Evolutionary conservation across 345 rosid species (phyloP).

Genomic region (Bruguiera parviflora): DNA sequence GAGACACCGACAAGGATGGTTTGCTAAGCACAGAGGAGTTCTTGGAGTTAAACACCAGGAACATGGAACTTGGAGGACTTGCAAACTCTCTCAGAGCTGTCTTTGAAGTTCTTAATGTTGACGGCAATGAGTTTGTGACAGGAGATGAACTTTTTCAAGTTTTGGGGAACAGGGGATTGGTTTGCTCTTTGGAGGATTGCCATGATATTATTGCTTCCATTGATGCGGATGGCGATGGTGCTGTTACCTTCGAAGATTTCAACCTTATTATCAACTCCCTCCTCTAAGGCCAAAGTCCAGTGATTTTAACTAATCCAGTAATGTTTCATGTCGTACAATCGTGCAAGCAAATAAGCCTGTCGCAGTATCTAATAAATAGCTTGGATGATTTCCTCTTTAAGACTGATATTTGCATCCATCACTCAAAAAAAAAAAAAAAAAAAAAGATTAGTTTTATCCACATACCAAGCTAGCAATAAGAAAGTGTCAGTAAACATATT

Average conservation of each 20-base stretch:
- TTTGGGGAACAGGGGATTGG: constrained; percentile 21
- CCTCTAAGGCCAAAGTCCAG: constrained; percentile 12
- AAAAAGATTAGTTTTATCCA: too few relatives aligned
- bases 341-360: not conserved
- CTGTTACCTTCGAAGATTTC: constrained; percentile 40
- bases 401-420: too few relatives aligned
- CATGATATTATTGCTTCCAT: constrained; percentile 38
- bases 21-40: constrained; percentile 53
- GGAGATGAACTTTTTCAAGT: constrained; percentile 39
- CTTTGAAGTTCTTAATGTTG: constrained; percentile 28
- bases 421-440: too few relatives aligned
- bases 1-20: constrained; percentile 48
- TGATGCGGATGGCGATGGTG: constrained; percentile 56
- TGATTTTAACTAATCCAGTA: not conserved
- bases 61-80: constrained; percentile 41
- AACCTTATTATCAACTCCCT: constrained; percentile 35
- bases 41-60: constrained; percentile 56
- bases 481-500: too few relatives aligned
- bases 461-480: too few relatives aligned
- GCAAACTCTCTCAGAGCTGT: constrained; percentile 27
- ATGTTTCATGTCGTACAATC: not conserved
- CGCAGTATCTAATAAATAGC: too few relatives aligned
- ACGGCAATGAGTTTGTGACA: constrained; percentile 32
- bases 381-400: too few relatives aligned
- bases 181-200: constrained; percentile 34